Percentiles rank a stretch among this genome's conserved stretches.
phyloP scores from a whole-genome alignment of 441 rosid species.

The Metrosideros polymorpha region DNA sequence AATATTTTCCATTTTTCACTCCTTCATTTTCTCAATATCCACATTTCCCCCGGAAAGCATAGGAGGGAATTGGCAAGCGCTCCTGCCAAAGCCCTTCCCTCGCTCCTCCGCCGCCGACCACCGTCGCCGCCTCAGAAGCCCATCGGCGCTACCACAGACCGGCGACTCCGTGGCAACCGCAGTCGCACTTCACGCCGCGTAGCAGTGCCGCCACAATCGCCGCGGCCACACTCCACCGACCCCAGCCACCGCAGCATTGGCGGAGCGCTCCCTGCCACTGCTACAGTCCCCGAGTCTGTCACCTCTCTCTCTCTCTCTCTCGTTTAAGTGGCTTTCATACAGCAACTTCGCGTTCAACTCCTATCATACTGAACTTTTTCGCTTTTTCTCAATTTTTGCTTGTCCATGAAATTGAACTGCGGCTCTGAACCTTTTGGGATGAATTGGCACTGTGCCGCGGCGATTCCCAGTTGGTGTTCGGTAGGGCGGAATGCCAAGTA shows the following conservation, averaged over 20 bases:
- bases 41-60: not conserved
- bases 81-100: not conserved
- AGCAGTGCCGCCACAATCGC: not conserved
- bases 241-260: not conserved
- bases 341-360: not conserved
- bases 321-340: not conserved
- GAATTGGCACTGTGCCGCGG: not conserved
- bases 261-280: not conserved
- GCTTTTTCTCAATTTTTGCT: not conserved
- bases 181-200: not conserved
- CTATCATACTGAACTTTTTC: not conserved
- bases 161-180: not conserved
- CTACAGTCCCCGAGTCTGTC: not conserved
- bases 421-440: not conserved
- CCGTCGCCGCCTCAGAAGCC: not conserved
- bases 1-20: not conserved
- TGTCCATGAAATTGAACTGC: not conserved
- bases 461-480: not conserved
- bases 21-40: not conserved
- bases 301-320: not conserved
- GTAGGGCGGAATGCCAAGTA: not conserved
- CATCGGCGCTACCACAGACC: not conserved
- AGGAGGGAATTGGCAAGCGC: not conserved
- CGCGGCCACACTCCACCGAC: not conserved
- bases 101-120: not conserved